A percentile compares a stretch with the other conserved stretches of the same genome.
Evolutionary conservation across 345 rosid species (phyloP).

Genomic region (Leavenworthia alabamica): DNA sequence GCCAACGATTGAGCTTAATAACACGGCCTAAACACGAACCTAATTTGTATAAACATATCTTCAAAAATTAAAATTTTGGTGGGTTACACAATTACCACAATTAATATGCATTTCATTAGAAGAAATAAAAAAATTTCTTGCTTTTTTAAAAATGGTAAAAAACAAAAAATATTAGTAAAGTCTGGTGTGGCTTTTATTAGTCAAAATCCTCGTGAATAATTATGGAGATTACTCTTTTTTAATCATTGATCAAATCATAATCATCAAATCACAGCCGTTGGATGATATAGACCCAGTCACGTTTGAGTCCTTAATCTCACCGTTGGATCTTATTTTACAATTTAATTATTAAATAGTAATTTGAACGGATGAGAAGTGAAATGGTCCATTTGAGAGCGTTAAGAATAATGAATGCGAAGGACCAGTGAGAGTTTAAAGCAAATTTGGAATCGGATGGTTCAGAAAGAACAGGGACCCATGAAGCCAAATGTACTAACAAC

Average conservation of each 20-base stretch:
- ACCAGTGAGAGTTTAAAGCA: conserved; percentile 29
- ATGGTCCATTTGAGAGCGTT: conserved; percentile 34
- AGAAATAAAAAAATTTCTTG: not conserved
- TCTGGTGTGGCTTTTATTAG: conserved; percentile 26
- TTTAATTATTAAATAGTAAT: not conserved
- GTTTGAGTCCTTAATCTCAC: not conserved
- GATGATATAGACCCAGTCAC: conserved; percentile 15
- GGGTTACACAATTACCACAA: not conserved
- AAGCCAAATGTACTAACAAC: conserved; percentile 25
- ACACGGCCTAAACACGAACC: not conserved
- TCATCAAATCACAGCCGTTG: not conserved
- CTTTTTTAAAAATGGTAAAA: not conserved
- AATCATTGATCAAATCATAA: conserved; percentile 16
- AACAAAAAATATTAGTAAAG: conserved; percentile 2
- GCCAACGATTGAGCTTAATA: not conserved
- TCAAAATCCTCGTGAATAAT: conserved; percentile 16
- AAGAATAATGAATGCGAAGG: conserved; percentile 28
- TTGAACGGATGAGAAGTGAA: conserved; percentile 13
- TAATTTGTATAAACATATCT: not conserved
- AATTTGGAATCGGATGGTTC: conserved; percentile 22
- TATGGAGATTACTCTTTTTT: conserved; percentile 16
- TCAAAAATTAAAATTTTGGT: not conserved
- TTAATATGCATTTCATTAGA: not conserved
- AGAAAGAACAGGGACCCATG: conserved; percentile 14
- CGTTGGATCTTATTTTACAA: conserved; percentile 7